These are phyloP conservation scores for Dendrocalamus latiflorus DNA, from an alignment of 202 grass and related monocot genomes.

Conservation along the genomic window DNA sequence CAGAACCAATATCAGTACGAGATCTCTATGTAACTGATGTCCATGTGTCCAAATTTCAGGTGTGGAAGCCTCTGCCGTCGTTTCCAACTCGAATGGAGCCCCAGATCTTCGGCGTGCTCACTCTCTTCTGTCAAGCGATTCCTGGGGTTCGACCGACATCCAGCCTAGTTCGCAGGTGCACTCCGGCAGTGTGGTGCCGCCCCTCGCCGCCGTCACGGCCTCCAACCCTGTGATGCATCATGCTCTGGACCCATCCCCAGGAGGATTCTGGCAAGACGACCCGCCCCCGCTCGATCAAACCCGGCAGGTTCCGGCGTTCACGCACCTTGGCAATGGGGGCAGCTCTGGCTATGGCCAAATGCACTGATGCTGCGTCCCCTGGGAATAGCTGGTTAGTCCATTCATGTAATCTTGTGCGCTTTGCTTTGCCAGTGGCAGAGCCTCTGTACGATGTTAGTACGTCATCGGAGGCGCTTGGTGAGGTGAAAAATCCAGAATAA, in stretches of 20 bases:
- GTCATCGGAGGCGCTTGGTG: background rate
- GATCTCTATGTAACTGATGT: background rate
- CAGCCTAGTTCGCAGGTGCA: constrained; percentile 30
- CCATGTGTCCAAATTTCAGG: constrained; percentile 3
- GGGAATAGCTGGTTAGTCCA: background rate
- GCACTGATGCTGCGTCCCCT: background rate
- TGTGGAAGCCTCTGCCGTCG: constrained; percentile 14
- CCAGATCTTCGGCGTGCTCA: constrained; percentile 44
- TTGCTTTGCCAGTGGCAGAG: background rate
- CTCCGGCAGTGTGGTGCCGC: background rate
- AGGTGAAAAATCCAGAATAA: background rate
- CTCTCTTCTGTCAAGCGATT: constrained; percentile 61
- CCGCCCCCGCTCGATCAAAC: background rate
- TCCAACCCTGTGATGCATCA: constrained; percentile 23
- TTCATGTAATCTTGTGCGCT: background rate
- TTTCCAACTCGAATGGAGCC: constrained; percentile 2
- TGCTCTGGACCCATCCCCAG: background rate
- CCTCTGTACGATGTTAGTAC: background rate
- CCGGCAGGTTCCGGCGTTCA: constrained; percentile 19
- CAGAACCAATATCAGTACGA: background rate
- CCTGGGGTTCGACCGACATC: constrained; percentile 2
- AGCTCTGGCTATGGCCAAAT: background rate
- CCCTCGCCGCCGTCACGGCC: background rate
- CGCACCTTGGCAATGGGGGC: background rate
- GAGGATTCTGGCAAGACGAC: constrained; percentile 18